Conservation (phyloP, 768 basidiomycete species). For the Boletus bicolor region DNA sequence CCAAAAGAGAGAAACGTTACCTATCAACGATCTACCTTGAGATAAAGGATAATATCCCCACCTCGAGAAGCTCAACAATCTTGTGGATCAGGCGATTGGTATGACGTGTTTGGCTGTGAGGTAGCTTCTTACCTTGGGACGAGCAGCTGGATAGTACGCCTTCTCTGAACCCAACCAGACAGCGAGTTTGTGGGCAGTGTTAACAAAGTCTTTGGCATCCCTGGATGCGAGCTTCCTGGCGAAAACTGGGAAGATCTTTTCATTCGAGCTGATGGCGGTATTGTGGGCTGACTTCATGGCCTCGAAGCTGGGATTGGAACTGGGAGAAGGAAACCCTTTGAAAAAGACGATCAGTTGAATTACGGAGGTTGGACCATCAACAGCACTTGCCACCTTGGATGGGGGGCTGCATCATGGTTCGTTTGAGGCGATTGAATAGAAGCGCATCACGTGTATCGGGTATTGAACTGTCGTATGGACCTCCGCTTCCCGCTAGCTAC, state of each 20-base stretch:
- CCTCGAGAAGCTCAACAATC: constrained; percentile 52
- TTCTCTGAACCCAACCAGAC: constrained; percentile 45
- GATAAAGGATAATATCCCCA: constrained; percentile 22
- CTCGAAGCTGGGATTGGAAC: neutral
- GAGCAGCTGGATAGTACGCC: constrained; percentile 52
- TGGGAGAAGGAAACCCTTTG: constrained; percentile 7
- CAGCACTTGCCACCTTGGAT: constrained; percentile 4
- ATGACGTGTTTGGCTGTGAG: neutral
- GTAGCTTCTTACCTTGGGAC: constrained; percentile 42
- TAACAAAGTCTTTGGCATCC: constrained; percentile 22
- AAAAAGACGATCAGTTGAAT: neutral
- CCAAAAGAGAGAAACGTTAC: neutral
- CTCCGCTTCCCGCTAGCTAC: no score
- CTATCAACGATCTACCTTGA: neutral
- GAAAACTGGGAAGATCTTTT: constrained; percentile 38
- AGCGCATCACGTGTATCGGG: neutral
- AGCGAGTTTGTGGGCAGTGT: constrained; percentile 36
- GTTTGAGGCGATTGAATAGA: neutral
- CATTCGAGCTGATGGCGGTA: constrained; percentile 25
- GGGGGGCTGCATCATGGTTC: constrained; percentile 10
- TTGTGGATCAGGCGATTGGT: constrained; percentile 20
- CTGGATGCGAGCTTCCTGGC: constrained; percentile 32
- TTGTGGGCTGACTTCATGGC: constrained; percentile 17
- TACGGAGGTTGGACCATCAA: neutral
- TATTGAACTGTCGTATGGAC: no score